Conservation (phyloP, 2,329 filamentous ascomycete genomes). For the Diaporthe sp. region DNA sequence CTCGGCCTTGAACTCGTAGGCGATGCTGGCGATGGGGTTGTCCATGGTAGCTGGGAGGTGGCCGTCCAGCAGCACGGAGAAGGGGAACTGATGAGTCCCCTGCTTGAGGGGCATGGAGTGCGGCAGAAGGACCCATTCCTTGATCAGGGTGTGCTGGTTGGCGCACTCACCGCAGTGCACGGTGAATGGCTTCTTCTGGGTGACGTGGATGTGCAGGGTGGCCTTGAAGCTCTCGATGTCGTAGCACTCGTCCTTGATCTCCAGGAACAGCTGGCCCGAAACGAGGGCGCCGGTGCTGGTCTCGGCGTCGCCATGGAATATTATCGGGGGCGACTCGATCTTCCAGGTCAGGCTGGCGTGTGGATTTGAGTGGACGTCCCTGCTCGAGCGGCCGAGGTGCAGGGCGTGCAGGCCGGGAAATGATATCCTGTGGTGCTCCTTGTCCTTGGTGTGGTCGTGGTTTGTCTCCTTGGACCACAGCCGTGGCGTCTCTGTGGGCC, state of each 20-base stretch:
- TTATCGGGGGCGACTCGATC: conserved; percentile 88
- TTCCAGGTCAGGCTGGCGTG: conserved; percentile 65
- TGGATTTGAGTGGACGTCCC: conserved; percentile 56
- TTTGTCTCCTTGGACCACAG: conserved; percentile 34
- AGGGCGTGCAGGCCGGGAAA: conserved; percentile 59
- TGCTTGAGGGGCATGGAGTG: conserved; percentile 64
- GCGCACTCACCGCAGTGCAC: conserved; percentile 84
- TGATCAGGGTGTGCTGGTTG: conserved; percentile 79
- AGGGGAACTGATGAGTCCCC: conserved; percentile 84
- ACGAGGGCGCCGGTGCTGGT: conserved; percentile 87
- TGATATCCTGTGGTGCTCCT: conserved; percentile 52
- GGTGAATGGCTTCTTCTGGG: conserved; percentile 86
- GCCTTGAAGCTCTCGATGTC: conserved; percentile 82
- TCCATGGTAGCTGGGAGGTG: conserved; percentile 88
- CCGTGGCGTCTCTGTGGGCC: conserved; percentile 44
- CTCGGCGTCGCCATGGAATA: conserved; percentile 83
- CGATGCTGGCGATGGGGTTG: conserved; percentile 78
- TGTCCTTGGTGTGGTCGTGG: conserved; percentile 41
- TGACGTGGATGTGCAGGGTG: conserved; percentile 77
- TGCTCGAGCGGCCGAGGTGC: conserved; percentile 58
- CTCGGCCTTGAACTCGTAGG: conserved; percentile 83
- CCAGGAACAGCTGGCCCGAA: conserved; percentile 84
- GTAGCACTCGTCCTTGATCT: conserved; percentile 75
- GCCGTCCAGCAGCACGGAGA: conserved; percentile 88
- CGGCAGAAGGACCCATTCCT: conserved; percentile 83